Conservation (phyloP, 2,329 filamentous ascomycete genomes). For the Dothidotthia symphoricarpi region DNA sequence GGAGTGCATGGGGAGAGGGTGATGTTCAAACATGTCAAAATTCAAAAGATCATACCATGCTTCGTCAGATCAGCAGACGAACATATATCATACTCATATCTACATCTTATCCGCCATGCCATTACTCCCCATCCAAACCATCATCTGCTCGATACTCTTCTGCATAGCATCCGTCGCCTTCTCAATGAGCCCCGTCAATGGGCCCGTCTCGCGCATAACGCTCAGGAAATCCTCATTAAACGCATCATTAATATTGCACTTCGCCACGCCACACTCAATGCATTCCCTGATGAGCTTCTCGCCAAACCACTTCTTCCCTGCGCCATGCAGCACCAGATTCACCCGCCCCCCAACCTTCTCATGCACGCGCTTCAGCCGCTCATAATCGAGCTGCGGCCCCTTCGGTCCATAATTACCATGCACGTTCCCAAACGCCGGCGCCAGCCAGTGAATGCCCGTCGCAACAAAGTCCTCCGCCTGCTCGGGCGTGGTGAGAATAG, state of each 20-base stretch:
- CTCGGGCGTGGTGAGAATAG: conserved; percentile 65
- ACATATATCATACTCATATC: not conserved
- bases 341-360: conserved; percentile 51
- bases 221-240: conserved; percentile 53
- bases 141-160: conserved; percentile 55
- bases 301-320: conserved; percentile 53
- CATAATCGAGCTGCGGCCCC: conserved; percentile 51
- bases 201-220: conserved; percentile 50
- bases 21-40: too few relatives aligned
- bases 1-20: not conserved
- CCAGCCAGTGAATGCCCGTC: conserved; percentile 71
- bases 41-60: too few relatives aligned
- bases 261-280: conserved; percentile 55
- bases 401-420: conserved; percentile 70
- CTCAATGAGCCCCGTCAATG: conserved; percentile 56
- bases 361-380: conserved; percentile 45
- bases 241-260: conserved; percentile 61
- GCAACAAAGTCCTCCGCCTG: conserved; percentile 69
- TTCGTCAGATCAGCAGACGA: too few relatives aligned
- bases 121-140: conserved; percentile 50
- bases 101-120: conserved; percentile 34
- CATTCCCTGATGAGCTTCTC: conserved; percentile 56
- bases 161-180: conserved; percentile 56
- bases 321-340: conserved; percentile 58
- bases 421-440: conserved; percentile 74